Conservation (phyloP, 2,329 filamentous ascomycete genomes). For the Claviceps quebecensis region DNA sequence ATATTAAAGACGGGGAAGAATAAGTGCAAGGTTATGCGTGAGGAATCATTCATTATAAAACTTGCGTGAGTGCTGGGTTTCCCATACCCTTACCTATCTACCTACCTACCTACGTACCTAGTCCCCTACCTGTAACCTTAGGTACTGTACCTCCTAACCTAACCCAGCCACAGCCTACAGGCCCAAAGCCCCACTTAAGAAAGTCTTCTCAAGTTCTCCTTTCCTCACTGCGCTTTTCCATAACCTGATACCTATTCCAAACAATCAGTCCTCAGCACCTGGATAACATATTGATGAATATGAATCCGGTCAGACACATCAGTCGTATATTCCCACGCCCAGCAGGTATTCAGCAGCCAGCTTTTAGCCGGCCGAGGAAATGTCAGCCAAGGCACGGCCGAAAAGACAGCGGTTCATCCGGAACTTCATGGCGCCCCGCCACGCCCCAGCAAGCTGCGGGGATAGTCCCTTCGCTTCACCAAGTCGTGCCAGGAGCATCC, state of each 20-base stretch:
- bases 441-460: conserved; percentile 22
- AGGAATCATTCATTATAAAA: too few species aligned
- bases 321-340: background rate
- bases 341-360: conserved; percentile 19
- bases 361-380: conserved; percentile 21
- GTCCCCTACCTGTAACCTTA: too few species aligned
- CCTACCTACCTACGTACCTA: too few species aligned
- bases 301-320: background rate
- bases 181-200: background rate
- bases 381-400: conserved; percentile 14
- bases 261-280: background rate
- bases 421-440: conserved; percentile 9
- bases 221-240: background rate
- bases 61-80: too few species aligned
- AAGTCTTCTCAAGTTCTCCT: background rate
- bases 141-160: too few species aligned
- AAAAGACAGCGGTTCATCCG: background rate
- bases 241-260: background rate
- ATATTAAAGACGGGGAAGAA: too few species aligned
- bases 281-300: too few species aligned
- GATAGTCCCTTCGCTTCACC: conserved; percentile 30
- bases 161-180: background rate
- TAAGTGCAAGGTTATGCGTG: too few species aligned
- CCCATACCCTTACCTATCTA: too few species aligned
- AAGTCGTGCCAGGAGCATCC: conserved; percentile 44